These are phyloP conservation scores for Metarhizium rileyi DNA, from an alignment of 2,329 filamentous ascomycete species.

Conservation along the genomic window DNA sequence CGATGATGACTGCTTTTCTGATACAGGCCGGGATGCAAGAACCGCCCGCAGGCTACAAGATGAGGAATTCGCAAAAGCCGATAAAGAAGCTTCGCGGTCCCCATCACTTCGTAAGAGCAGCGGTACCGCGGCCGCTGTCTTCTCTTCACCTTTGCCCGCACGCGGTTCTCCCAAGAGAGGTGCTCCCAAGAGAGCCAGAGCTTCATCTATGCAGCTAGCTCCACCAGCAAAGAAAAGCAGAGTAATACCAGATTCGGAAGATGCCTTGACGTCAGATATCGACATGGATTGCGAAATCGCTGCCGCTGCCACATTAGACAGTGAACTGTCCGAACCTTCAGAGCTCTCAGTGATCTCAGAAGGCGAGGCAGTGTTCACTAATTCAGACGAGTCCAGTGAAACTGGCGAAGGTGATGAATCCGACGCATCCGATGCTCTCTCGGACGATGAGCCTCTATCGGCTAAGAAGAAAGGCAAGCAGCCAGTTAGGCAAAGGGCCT, in stretches of 20 bases:
- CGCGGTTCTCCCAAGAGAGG: constrained; percentile 15
- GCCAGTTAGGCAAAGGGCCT: not conserved
- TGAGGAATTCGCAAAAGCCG: constrained; percentile 19
- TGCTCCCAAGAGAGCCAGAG: constrained; percentile 16
- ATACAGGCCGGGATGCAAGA: constrained; percentile 17
- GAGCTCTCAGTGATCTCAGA: constrained; percentile 5
- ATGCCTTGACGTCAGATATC: constrained; percentile 12
- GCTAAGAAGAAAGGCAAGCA: constrained; percentile 12
- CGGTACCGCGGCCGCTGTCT: not conserved
- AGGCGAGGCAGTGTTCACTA: constrained; percentile 10
- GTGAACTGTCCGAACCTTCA: constrained; percentile 6
- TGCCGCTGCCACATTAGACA: constrained; percentile 13
- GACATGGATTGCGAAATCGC: constrained; percentile 24
- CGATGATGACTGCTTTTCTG: constrained; percentile 19
- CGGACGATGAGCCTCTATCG: constrained; percentile 21
- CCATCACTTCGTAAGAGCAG: constrained; percentile 4
- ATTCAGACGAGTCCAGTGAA: constrained; percentile 10
- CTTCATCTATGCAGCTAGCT: constrained; percentile 10
- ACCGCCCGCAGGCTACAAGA: constrained; percentile 25
- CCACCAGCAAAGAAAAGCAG: constrained; percentile 21
- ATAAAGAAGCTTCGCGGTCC: constrained; percentile 1
- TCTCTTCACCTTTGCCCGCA: constrained; percentile 6
- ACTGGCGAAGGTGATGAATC: constrained; percentile 5
- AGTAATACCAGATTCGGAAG: constrained; percentile 21
- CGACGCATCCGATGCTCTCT: constrained; percentile 10